A percentile compares a stretch with the other conserved stretches of the same genome.
Conservation (phyloP, 495 filamentous ascomycete genomes). For the Xylaria curta region DNA sequence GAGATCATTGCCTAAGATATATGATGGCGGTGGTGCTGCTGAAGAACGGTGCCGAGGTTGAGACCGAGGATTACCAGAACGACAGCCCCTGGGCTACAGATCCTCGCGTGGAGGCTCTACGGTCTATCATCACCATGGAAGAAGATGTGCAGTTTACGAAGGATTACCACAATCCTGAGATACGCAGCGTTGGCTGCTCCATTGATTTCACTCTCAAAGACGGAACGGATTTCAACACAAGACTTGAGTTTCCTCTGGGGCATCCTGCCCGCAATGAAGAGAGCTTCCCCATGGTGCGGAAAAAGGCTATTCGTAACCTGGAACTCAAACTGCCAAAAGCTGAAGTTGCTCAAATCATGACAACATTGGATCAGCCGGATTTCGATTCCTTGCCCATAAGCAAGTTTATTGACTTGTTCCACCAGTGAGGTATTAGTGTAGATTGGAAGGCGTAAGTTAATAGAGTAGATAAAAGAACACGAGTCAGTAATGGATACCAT, state of each 20-base stretch:
- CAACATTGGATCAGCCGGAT: background rate
- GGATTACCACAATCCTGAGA: constrained; percentile 46
- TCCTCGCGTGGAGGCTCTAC: constrained; percentile 36
- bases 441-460: background rate
- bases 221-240: constrained; percentile 14
- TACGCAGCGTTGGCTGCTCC: constrained; percentile 16
- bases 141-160: constrained; percentile 43
- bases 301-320: constrained; percentile 22
- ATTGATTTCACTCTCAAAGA: constrained; percentile 16
- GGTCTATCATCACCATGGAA: constrained; percentile 40
- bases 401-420: constrained; percentile 17
- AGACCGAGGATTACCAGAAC: constrained; percentile 47
- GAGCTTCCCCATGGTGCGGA: constrained; percentile 19
- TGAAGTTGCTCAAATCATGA: constrained; percentile 11
- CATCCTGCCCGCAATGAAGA: constrained; percentile 20
- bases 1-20: constrained; percentile 56
- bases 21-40: constrained; percentile 49
- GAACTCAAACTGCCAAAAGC: constrained; percentile 15
- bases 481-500: background rate
- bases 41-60: constrained; percentile 41
- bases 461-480: background rate
- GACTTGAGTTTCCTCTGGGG: constrained; percentile 18
- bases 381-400: constrained; percentile 12
- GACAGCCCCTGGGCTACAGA: constrained; percentile 43
- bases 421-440: background rate